Conservation (phyloP, 2,329 filamentous ascomycete species). For the Didymella keratinophila region DNA sequence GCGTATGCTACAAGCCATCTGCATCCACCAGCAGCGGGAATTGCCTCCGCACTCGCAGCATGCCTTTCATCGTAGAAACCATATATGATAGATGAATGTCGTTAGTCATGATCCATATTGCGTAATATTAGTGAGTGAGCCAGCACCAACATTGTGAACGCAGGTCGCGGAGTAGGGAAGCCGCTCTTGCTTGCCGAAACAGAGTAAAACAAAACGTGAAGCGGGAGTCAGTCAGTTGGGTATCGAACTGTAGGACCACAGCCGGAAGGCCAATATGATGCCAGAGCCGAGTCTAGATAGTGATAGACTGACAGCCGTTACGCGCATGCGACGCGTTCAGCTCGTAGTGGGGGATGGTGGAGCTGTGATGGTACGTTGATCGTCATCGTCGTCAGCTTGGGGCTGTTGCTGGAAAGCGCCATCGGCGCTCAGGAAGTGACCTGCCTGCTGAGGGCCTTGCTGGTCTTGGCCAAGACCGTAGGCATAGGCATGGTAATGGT, state of each 20-base stretch:
- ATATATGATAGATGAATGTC: slow-evolving; percentile 20
- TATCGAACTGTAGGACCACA: slow-evolving; percentile 11
- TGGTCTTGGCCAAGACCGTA: slow-evolving; percentile 43
- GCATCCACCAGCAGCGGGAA: background rate
- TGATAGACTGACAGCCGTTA: background rate
- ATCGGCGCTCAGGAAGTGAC: slow-evolving; percentile 34
- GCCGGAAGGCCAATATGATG: slow-evolving; percentile 5
- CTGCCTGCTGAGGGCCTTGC: slow-evolving; percentile 36
- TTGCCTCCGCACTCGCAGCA: background rate
- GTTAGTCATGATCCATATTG: slow-evolving; percentile 26
- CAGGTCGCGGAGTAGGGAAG: slow-evolving; percentile 16
- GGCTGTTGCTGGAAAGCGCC: slow-evolving; percentile 36
- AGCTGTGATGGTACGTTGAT: slow-evolving; percentile 48
- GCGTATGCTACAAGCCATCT: slow-evolving; percentile 5
- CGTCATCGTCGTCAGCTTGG: slow-evolving; percentile 40
- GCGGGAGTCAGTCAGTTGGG: slow-evolving; percentile 26
- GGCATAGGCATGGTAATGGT: slow-evolving; percentile 40
- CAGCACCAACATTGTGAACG: slow-evolving; percentile 5
- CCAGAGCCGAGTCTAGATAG: background rate
- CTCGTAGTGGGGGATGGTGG: slow-evolving; percentile 46
- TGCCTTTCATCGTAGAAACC: slow-evolving; percentile 14
- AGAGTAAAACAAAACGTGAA: slow-evolving; percentile 32
- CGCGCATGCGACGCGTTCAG: slow-evolving; percentile 31
- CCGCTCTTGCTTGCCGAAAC: slow-evolving; percentile 24
- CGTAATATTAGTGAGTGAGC: slow-evolving; percentile 5